A percentile compares a stretch with the other conserved stretches of the same genome.
Conservation (phyloP, 305 asterid genomes). For the Salvia sclarea region DNA sequence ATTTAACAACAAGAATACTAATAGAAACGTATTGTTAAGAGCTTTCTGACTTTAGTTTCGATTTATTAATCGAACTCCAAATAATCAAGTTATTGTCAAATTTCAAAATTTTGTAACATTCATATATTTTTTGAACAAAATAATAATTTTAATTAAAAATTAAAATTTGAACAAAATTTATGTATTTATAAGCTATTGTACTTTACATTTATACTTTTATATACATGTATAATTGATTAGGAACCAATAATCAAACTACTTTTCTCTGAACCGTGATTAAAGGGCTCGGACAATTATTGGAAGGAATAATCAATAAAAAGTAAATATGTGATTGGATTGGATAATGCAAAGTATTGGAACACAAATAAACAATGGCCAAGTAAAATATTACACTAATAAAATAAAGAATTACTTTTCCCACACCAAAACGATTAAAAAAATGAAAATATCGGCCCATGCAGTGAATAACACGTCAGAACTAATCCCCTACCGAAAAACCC, state of each 20-base stretch:
- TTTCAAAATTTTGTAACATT: no score
- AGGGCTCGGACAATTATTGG: background rate
- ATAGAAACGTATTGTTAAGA: no score
- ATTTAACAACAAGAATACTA: no score
- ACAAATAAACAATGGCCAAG: background rate
- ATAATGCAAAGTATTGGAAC: background rate
- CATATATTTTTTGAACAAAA: no score
- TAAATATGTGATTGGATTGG: background rate
- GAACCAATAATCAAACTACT: background rate
- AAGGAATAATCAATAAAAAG: background rate
- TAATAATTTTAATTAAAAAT: no score
- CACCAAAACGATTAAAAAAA: slow-evolving; percentile 18
- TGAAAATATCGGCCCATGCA: slow-evolving; percentile 31
- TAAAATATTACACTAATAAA: background rate
- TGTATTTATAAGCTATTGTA: no score
- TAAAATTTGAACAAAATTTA: no score
- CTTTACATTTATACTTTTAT: no score
- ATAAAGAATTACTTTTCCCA: background rate
- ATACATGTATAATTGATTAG: background rate
- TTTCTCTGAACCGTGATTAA: background rate
- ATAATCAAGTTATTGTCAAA: no score
- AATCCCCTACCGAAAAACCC: slow-evolving; percentile 29
- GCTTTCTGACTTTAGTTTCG: no score
- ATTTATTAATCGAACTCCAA: no score
- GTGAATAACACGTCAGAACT: slow-evolving; percentile 52